Percentiles rank a stretch among this genome's conserved stretches.
These are phyloP conservation scores for Coleophoma eucalyptorum DNA, from an alignment of 2,329 filamentous ascomycete species.

Conservation along the genomic window DNA sequence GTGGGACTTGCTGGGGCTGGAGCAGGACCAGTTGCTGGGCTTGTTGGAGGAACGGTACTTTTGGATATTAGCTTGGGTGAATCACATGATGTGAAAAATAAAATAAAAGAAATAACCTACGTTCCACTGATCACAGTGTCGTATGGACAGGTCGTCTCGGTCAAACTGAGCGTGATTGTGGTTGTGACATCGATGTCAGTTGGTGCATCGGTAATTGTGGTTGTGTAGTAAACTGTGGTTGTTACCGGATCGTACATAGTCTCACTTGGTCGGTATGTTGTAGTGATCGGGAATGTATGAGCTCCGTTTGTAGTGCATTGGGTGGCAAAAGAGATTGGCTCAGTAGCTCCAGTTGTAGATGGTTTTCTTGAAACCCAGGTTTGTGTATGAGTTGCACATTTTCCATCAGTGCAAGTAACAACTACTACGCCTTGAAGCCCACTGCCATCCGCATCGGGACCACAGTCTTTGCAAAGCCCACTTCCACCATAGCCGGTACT, in stretches of 20 bases:
- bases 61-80: not conserved
- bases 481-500: conserved; percentile 1
- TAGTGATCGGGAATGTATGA: conserved; percentile 2
- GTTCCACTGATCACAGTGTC: not conserved
- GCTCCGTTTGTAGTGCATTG: conserved; percentile 4
- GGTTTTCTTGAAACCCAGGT: conserved; percentile 9
- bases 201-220: conserved; percentile 4
- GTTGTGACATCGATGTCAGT: not conserved
- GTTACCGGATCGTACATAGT: not conserved
- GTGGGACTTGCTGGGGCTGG: not conserved
- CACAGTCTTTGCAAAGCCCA: conserved; percentile 10
- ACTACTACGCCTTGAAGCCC: conserved; percentile 4
- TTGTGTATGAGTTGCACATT: conserved; percentile 4
- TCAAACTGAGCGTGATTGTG: not conserved
- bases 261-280: conserved; percentile 1
- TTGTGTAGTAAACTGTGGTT: conserved; percentile 5
- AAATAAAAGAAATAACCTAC: not conserved
- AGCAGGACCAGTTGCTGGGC: not conserved
- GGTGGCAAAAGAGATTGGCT: not conserved
- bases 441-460: not conserved
- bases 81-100: not conserved
- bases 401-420: conserved; percentile 3
- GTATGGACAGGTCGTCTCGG: not conserved
- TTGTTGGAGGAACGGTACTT: not conserved
- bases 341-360: not conserved